Base-by-base conservation (phyloP, 495 filamentous ascomycete genomes). In the Aspergillus nidulans region DNA sequence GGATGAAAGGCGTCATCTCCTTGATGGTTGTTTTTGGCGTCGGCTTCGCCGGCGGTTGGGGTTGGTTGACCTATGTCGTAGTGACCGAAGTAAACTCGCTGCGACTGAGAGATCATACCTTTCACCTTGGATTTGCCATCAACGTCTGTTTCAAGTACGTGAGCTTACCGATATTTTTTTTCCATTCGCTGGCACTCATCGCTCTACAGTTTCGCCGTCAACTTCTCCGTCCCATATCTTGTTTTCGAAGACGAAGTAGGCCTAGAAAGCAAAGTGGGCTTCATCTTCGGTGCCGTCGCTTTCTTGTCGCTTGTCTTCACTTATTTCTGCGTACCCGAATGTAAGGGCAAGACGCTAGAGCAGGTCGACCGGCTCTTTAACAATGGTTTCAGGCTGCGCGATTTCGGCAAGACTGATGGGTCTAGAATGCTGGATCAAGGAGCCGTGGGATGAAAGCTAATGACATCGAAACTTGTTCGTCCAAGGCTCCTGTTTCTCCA, bases 251-350 rank as follows among this genome's bases (percentile, higher is more conserved):
- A 53, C n/a, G 40, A 43, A 21, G 49, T 44, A 6, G 25, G 39
- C 6, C 36, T 54, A 0, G 40, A 40, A 19, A 41, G 49, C 18
- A 58, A 54, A 28, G 43, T 58, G 0, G 56, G 56, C 4, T 58
- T 58, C 16, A 54, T 58, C 13, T 58, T 49, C 40, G 56, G 50
- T 1, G 43, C 50, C 12, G 18, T 58, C 2, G 13, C 42, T 3
- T 8, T 39, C 0, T 4, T 53, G 10, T 26, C 50, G 7, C 26
- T 58, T 1, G 19, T 58, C 1, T 53, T 47, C 15, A 47, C 42
- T 1, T 58, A 30, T n/a, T 50, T 58, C 30, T 58, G 52, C 24
- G 23, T 58, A 7, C 56, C 56, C 15, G 56, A 58, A 30, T 49
- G 41, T n/a, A 28, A 43, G 23, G 49, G 51, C 2, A 43, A 49